A percentile compares a stretch with the other conserved stretches of the same genome.
Conservation (phyloP, 345 rosid genomes). For the Stellera chamaejasme region DNA sequence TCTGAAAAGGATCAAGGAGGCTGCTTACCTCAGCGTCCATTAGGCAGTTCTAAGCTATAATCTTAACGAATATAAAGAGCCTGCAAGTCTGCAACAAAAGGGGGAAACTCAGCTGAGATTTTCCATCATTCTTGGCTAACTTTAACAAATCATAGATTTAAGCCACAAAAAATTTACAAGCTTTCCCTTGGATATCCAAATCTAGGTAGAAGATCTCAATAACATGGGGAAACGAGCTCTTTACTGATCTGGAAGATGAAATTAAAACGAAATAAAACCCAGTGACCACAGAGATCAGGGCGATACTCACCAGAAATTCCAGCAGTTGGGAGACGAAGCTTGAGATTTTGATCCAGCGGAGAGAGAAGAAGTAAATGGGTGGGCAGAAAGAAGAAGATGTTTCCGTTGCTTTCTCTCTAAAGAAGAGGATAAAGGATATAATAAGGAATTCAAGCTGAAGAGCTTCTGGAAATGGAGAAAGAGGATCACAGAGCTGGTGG, state of each 20-base stretch:
- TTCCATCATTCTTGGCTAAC: neutral
- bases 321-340: neutral
- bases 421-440: neutral
- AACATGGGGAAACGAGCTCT: neutral
- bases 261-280: neutral
- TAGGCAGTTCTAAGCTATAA: conserved; percentile 1
- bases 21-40: conserved; percentile 12
- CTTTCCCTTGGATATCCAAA: neutral
- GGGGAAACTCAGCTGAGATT: too few species aligned
- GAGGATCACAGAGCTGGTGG: neutral
- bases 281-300: neutral
- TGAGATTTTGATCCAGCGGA: too few species aligned
- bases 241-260: neutral
- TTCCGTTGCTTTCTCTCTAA: too few species aligned
- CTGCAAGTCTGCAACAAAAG: conserved; percentile 3
- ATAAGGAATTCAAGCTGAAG: neutral
- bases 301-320: conserved; percentile 4
- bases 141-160: neutral
- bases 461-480: neutral
- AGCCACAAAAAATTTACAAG: neutral
- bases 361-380: neutral
- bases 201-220: neutral
- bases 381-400: neutral
- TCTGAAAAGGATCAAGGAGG: neutral
- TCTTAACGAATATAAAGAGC: neutral